Percentiles rank a stretch among this genome's conserved stretches.
These are phyloP conservation scores for Umbelopsis isabellina DNA, from an alignment of 192 early-diverging fungal genomes.

Conservation along the genomic window DNA sequence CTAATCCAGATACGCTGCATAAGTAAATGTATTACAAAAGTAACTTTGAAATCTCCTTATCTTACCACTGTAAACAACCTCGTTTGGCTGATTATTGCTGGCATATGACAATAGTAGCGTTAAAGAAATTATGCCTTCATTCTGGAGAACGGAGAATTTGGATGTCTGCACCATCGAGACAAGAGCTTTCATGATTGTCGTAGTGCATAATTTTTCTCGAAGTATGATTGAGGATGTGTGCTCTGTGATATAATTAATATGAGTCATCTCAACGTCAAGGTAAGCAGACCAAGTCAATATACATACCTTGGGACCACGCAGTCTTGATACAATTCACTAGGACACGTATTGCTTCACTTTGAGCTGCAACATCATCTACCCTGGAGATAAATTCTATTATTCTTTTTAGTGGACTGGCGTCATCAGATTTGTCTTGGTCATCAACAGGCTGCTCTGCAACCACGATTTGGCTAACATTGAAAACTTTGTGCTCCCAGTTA, in stretches of 20 bases:
- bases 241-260: background rate
- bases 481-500: background rate
- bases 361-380: conserved; percentile 53
- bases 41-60: background rate
- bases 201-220: conserved; percentile 42
- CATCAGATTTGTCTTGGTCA: background rate
- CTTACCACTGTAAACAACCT: conserved; percentile 36
- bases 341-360: conserved; percentile 58
- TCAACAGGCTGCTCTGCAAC: background rate
- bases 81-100: conserved; percentile 4
- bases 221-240: conserved; percentile 33
- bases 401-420: conserved; percentile 18
- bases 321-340: conserved; percentile 56
- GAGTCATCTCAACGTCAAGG: no score
- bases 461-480: conserved; percentile 17
- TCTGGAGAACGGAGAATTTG: conserved; percentile 58
- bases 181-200: conserved; percentile 42
- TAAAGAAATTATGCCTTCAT: conserved; percentile 59
- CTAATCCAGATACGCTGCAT: background rate
- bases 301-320: conserved; percentile 44
- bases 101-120: conserved; percentile 50
- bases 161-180: conserved; percentile 51
- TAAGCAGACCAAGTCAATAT: background rate
- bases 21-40: no score
- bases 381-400: conserved; percentile 48